phyloP scores from a whole-genome alignment of 257 asterid species.

The Solanum stenotomum region DNA sequence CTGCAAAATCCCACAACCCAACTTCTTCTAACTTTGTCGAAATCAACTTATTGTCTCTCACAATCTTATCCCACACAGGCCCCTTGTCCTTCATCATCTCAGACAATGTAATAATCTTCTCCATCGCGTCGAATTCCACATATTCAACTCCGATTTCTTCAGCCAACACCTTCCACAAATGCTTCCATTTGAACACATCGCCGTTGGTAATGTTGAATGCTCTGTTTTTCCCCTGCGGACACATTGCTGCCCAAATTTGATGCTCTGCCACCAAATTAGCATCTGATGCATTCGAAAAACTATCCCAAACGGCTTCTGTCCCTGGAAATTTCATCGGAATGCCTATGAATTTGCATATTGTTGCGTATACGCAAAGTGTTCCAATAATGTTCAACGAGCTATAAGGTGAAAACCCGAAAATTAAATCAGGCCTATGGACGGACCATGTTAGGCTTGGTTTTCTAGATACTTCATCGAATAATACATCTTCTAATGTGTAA shows the following conservation, averaged over 20 bases:
- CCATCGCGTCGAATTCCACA: neutral
- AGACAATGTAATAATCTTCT: neutral
- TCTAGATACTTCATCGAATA: constrained; percentile 52
- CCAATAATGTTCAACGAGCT: constrained; percentile 76
- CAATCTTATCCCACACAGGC: constrained; percentile 17
- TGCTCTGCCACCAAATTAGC: constrained; percentile 94
- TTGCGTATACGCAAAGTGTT: constrained; percentile 67
- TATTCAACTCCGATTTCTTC: constrained; percentile 5
- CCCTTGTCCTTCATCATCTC: constrained; percentile 17
- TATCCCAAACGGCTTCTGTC: constrained; percentile 58
- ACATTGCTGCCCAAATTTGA: constrained; percentile 83
- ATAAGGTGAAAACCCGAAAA: constrained; percentile 74
- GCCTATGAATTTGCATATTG: constrained; percentile 66
- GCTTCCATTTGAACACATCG: constrained; percentile 48
- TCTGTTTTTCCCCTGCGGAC: constrained; percentile 80
- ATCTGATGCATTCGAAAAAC: constrained; percentile 64
- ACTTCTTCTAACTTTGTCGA: constrained; percentile 5
- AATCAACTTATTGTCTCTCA: neutral
- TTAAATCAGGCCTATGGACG: constrained; percentile 64
- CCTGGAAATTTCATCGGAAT: constrained; percentile 64
- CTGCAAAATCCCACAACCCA: constrained; percentile 11
- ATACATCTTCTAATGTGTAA: constrained; percentile 56
- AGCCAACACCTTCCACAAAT: constrained; percentile 16
- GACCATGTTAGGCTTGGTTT: constrained; percentile 77
- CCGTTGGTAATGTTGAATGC: constrained; percentile 85